A percentile compares a stretch with the other conserved stretches of the same genome.
phyloP scores from a whole-genome alignment of 345 rosid species.

The Camelina sativa region DNA sequence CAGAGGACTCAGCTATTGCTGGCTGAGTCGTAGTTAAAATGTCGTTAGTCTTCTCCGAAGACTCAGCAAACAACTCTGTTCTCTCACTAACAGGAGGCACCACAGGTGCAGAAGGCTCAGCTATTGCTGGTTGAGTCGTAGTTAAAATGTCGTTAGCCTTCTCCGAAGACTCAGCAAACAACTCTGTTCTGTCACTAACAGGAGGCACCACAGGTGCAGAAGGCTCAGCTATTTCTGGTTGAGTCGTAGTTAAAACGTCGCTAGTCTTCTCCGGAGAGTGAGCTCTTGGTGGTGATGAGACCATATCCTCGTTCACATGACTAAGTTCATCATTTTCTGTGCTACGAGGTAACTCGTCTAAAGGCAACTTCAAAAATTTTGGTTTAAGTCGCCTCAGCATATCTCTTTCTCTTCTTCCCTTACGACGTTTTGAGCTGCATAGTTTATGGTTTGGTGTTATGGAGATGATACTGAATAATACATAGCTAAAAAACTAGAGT shows the following conservation, averaged over 20 bases:
- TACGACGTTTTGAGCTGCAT: conserved; percentile 66
- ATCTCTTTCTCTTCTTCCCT: conserved; percentile 37
- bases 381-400: conserved; percentile 49
- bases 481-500: conserved; percentile 23
- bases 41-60: conserved; percentile 45
- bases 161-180: conserved; percentile 44
- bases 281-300: conserved; percentile 43
- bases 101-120: conserved; percentile 39
- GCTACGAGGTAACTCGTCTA: conserved; percentile 47
- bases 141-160: conserved; percentile 37
- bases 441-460: conserved; percentile 34
- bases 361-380: conserved; percentile 61
- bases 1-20: conserved; percentile 42
- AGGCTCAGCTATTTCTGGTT: conserved; percentile 26
- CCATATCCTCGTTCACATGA: conserved; percentile 53
- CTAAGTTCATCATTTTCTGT: conserved; percentile 41
- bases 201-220: not conserved
- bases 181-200: not conserved
- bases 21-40: conserved; percentile 43
- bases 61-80: conserved; percentile 41
- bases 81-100: not conserved
- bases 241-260: conserved; percentile 42
- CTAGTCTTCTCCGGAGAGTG: conserved; percentile 45
- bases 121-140: conserved; percentile 43
- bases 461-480: conserved; percentile 3